A percentile compares a stretch with the other conserved stretches of the same genome.
Evolutionary conservation across 2,329 filamentous ascomycete species (phyloP).

Genomic region (Alternaria dauci): DNA sequence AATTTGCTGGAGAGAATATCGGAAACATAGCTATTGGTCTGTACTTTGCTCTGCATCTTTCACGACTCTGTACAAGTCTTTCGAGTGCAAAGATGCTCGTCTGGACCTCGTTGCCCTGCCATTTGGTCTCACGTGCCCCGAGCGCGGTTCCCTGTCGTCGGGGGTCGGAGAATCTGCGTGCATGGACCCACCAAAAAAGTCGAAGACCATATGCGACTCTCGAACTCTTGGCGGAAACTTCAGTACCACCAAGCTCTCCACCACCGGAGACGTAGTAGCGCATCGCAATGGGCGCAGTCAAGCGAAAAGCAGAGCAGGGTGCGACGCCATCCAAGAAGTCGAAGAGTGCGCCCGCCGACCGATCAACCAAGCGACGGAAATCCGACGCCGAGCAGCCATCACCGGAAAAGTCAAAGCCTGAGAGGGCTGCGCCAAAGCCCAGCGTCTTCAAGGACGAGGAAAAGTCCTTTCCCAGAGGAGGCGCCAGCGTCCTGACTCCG

Average conservation of each 20-base stretch:
- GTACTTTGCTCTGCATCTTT: background rate
- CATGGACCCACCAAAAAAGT: constrained; percentile 20
- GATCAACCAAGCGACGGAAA: constrained; percentile 51
- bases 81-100: background rate
- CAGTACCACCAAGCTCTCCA: constrained; percentile 12
- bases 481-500: constrained; percentile 87
- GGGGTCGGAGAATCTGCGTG: constrained; percentile 19
- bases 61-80: background rate
- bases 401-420: constrained; percentile 41
- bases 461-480: constrained; percentile 89
- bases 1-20: too few species aligned
- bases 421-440: constrained; percentile 39
- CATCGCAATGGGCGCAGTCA: constrained; percentile 54
- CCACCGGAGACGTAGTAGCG: constrained; percentile 5
- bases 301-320: constrained; percentile 56
- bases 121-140: constrained; percentile 9
- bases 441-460: constrained; percentile 77
- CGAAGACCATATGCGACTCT: constrained; percentile 14
- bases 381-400: constrained; percentile 42
- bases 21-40: too few species aligned
- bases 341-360: constrained; percentile 38
- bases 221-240: constrained; percentile 33
- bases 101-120: background rate
- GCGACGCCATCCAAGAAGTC: constrained; percentile 42
- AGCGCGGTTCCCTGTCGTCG: constrained; percentile 9